Conservation (phyloP, 352 stramenopile genomes). For the Phytopythium vexans region DNA sequence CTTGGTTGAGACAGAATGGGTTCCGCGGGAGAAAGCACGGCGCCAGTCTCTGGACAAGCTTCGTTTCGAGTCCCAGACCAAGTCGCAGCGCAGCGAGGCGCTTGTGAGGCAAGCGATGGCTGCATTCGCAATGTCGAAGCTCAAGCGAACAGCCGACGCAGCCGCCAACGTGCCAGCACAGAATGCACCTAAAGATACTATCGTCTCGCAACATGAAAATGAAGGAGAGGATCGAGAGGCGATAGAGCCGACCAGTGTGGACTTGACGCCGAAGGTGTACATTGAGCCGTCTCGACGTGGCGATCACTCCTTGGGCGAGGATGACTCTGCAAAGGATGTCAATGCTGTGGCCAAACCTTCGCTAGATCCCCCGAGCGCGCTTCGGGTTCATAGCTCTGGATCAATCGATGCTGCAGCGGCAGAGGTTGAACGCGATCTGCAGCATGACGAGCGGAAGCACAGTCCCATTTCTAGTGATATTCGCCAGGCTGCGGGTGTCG, state of each 20-base stretch:
- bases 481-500: too few species aligned
- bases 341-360: neutral
- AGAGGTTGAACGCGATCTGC: too few species aligned
- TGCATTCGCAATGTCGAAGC: constrained; percentile 4
- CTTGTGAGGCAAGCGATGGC: constrained; percentile 55
- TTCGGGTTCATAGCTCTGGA: too few species aligned
- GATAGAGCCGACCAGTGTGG: too few species aligned
- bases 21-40: constrained; percentile 46
- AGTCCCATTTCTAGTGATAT: too few species aligned
- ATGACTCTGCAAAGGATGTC: neutral
- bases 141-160: neutral
- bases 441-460: too few species aligned
- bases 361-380: too few species aligned
- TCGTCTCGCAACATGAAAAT: neutral
- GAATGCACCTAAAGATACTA: neutral
- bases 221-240: constrained; percentile 1
- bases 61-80: constrained; percentile 23
- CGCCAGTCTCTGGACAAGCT: constrained; percentile 42
- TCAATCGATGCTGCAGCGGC: too few species aligned
- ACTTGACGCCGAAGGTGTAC: neutral
- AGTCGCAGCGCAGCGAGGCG: constrained; percentile 38
- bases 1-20: constrained; percentile 55
- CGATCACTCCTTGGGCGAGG: neutral
- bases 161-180: neutral
- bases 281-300: too few species aligned